Percentiles rank a stretch among this genome's conserved stretches.
Conservation (phyloP, 2,329 filamentous ascomycete species). For the Diaporthe citriasiana region DNA sequence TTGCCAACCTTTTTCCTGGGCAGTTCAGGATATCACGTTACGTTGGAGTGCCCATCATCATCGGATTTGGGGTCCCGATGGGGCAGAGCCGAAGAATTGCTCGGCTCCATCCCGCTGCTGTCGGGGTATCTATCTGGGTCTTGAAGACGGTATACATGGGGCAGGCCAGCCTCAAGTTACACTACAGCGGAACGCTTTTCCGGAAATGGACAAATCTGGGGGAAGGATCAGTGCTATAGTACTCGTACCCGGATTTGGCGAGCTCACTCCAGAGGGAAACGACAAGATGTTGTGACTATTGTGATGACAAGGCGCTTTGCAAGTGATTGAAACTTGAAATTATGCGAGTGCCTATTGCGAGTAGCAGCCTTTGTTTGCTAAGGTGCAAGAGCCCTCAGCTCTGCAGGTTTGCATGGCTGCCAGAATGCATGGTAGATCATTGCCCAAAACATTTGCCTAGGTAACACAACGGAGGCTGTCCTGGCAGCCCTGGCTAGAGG, state of each 20-base stretch:
- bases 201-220: not conserved
- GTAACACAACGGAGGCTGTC: not conserved
- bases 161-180: not conserved
- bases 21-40: constrained; percentile 27
- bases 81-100: not conserved
- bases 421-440: not conserved
- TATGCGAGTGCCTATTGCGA: not conserved
- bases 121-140: not conserved
- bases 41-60: not conserved
- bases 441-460: not conserved
- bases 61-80: constrained; percentile 19
- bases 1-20: constrained; percentile 10
- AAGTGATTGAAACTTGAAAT: not conserved
- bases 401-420: not conserved
- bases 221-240: not conserved
- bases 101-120: not conserved
- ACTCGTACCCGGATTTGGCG: not conserved
- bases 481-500: too few species aligned
- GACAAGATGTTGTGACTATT: not conserved
- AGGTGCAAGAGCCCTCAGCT: too few species aligned
- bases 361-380: not conserved
- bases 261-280: not conserved
- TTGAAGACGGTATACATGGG: not conserved
- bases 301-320: not conserved
- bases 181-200: not conserved